Percentiles rank a stretch among this genome's conserved stretches.
phyloP scores from a whole-genome alignment of 768 basidiomycete species.

The Russula abietina region DNA sequence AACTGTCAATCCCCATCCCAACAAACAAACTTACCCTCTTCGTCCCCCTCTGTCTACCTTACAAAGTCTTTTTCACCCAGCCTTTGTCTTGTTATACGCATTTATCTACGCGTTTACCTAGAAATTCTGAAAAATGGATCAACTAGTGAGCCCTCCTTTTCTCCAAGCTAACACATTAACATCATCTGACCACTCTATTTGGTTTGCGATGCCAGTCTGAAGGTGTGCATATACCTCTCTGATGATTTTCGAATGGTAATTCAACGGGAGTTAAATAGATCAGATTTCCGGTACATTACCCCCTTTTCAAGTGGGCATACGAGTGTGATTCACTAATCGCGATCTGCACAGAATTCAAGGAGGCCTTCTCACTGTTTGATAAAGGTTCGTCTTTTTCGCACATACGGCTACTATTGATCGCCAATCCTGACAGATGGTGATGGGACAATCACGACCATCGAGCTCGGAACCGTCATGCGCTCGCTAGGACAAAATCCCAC shows the following conservation, averaged over 20 bases:
- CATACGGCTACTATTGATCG: neutral
- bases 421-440: constrained; percentile 59
- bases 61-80: neutral
- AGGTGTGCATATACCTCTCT: constrained; percentile 37
- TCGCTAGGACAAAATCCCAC: constrained; percentile 91
- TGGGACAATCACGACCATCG: constrained; percentile 86
- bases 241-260: neutral
- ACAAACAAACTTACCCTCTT: neutral
- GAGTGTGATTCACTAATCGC: neutral
- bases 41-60: neutral
- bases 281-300: constrained; percentile 75
- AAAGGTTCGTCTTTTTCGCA: constrained; percentile 55
- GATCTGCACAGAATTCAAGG: constrained; percentile 82
- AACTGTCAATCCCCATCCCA: neutral
- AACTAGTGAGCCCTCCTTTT: constrained; percentile 40
- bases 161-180: neutral
- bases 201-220: constrained; percentile 42
- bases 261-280: constrained; percentile 43
- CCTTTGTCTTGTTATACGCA: neutral
- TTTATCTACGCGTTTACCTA: constrained; percentile 1
- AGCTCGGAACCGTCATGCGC: constrained; percentile 92
- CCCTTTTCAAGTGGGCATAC: constrained; percentile 1
- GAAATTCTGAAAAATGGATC: constrained; percentile 38
- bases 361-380: constrained; percentile 97
- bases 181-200: neutral